These are phyloP conservation scores for apple (Malus domestica) DNA, from an alignment of 306 rosid genomes.

Conservation along the genomic window ASM211411v1 NC_041790.1:1462501-1463000, in stretches of 20 bases:
- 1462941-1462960: constrained; percentile 54
- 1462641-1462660: constrained; percentile 45
- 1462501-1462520: constrained; percentile 54
- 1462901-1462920: constrained; percentile 33
- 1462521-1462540: constrained; percentile 55
- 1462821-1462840: constrained; percentile 42
- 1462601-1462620: constrained; percentile 36
- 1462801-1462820: constrained; percentile 58
- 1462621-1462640: constrained; percentile 37
- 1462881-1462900: constrained; percentile 51
- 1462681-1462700: constrained; percentile 29
- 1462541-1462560: constrained; percentile 58
- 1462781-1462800: constrained; percentile 84
- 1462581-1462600: constrained; percentile 44
- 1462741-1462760: constrained; percentile 51
- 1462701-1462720: constrained; percentile 56
- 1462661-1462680: constrained; percentile 23
- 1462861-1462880: constrained; percentile 60
- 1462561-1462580: constrained; percentile 68
- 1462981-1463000: background rate
- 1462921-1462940: constrained; percentile 48
- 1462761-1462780: constrained; percentile 82
- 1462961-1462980: constrained; percentile 48
- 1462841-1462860: constrained; percentile 44
- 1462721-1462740: constrained; percentile 60